Percentiles rank a stretch among this genome's conserved stretches.
Evolutionary conservation across 306 rosid genomes (phyloP).

Genomic region (Inga laurina): DNA sequence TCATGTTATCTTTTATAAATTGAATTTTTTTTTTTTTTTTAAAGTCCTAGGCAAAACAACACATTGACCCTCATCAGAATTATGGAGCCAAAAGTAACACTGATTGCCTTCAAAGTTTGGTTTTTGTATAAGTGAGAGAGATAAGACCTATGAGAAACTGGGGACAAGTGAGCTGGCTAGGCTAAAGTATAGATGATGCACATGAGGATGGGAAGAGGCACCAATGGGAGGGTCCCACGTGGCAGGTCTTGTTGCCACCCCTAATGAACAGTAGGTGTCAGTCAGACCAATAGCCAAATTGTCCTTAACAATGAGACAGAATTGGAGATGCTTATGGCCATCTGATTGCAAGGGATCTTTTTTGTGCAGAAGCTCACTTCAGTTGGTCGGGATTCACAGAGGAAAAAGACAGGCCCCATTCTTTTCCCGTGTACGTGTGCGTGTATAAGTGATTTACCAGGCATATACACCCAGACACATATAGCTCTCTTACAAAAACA

Average conservation of each 20-base stretch:
- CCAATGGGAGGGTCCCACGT: slow-evolving; percentile 44
- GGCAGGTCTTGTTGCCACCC: slow-evolving; percentile 28
- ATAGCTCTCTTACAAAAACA: not conserved
- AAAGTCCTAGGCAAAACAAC: not conserved
- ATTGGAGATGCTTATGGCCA: slow-evolving; percentile 51
- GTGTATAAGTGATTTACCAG: not conserved
- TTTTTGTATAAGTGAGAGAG: slow-evolving; percentile 27
- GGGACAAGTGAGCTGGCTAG: slow-evolving; percentile 65
- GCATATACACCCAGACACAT: slow-evolving; percentile 23
- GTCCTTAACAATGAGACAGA: slow-evolving; percentile 66
- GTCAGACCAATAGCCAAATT: slow-evolving; percentile 39
- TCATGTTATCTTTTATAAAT: not conserved
- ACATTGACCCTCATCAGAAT: not conserved
- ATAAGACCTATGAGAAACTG: slow-evolving; percentile 37
- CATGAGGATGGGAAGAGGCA: slow-evolving; percentile 42
- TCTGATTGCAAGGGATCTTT: slow-evolving; percentile 53
- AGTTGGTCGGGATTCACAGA: slow-evolving; percentile 27
- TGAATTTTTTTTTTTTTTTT: not conserved
- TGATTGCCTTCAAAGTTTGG: not conserved
- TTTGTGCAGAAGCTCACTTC: slow-evolving; percentile 46
- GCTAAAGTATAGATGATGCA: slow-evolving; percentile 41
- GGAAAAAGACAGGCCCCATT: slow-evolving; percentile 47
- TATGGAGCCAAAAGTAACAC: not conserved
- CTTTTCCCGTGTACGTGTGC: slow-evolving; percentile 16
- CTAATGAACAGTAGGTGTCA: slow-evolving; percentile 43